Evolutionary conservation across 768 basidiomycete species (phyloP), one percentile per base, ranked within the genome.

Genomic region (Rhizopogon rudus): DNA sequence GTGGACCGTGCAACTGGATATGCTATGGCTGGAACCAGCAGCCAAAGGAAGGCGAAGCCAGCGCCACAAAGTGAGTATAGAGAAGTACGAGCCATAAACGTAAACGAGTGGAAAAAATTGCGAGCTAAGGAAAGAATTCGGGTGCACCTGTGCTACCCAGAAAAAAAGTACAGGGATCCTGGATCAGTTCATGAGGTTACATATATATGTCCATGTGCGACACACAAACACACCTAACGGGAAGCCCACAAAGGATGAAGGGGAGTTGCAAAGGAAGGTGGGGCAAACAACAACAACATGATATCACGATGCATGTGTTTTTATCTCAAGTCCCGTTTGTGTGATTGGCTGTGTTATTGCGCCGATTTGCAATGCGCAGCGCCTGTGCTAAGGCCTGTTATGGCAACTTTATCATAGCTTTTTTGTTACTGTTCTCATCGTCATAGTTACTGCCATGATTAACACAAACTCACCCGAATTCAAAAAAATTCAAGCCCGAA

Each of bases 141-240:
- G 80, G 80, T 77, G 85, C 87, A 73, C 77, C 86, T 83, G 74
- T 84, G 86, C 86, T 81, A 78, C 84, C 85, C 80, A 25, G 48
- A 10, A 10, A 16, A 37, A 14, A 22, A 37, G 13, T 37, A 25
- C 22, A 49, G 35, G 48, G 48, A 37, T 49, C 48, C 48, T 49
- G 14, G 31, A 25, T 22, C 35, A 37, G 37, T 25, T 16, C 22
- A 22, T 49, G 22, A 49, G 48, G 48, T 5, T 22, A 37, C 35
- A 37, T 37, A 37, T 37, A 37, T 37, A 37, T 37, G 4, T 37
- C 35, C 35, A 12, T 12, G 0, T 13, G 13, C 35, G 13, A 12
- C 35, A 37, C 35, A 37, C 14, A 49, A 22, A 22, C 48, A 6
- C 39, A 49, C 48, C 48, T 35, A 2, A 25, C 20, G 22, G 35